phyloP scores from a whole-genome alignment of 2,329 filamentous ascomycete species.

The Penicillium palitans region DNA sequence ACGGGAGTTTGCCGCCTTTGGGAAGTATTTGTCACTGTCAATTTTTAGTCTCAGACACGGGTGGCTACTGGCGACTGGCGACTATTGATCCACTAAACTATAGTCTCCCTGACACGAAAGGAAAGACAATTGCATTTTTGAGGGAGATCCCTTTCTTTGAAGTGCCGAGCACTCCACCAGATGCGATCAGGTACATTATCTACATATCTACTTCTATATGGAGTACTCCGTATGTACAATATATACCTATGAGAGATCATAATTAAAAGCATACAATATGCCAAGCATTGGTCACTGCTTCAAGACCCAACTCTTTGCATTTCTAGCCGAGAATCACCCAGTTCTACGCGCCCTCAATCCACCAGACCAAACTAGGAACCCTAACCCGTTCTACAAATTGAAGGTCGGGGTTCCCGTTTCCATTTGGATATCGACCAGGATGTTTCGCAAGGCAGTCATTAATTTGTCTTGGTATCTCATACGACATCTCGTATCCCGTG shows the following conservation, averaged over 20 bases:
- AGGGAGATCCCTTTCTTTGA: neutral
- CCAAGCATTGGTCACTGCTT: neutral
- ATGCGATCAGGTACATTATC: neutral
- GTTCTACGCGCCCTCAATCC: neutral
- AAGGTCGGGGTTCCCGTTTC: neutral
- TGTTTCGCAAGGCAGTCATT: neutral
- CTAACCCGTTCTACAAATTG: neutral
- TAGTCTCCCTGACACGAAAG: neutral
- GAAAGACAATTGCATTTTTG: slow-evolving; percentile 12
- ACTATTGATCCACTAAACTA: neutral
- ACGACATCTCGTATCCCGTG: neutral
- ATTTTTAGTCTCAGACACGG: neutral
- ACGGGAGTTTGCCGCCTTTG: neutral
- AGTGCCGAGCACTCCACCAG: neutral
- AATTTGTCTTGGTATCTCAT: neutral
- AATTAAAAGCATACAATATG: neutral
- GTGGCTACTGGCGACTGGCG: neutral
- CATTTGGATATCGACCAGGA: neutral
- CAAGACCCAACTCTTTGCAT: neutral
- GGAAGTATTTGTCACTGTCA: neutral
- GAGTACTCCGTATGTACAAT: no score
- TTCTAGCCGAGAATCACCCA: neutral
- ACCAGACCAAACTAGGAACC: neutral
- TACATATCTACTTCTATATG: neutral
- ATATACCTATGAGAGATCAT: neutral